phyloP scores from a whole-genome alignment of 129 eudicot genomes.

The Tagetes erecta region DNA sequence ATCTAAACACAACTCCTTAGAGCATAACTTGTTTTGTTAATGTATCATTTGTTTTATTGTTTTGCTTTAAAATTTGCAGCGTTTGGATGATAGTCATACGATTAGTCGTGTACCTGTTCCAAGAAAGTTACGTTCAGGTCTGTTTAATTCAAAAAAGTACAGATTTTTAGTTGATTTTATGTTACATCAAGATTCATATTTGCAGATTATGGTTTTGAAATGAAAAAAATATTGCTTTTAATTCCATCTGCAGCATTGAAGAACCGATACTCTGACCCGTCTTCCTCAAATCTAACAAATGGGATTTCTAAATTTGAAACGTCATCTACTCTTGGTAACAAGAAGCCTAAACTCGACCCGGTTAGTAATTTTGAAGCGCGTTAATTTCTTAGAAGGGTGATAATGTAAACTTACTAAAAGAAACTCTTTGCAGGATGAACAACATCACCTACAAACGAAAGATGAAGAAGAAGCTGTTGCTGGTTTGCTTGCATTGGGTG shows the following conservation, averaged over 20 bases:
- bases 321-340: constrained; percentile 31
- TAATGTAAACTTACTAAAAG: background rate
- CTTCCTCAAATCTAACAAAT: constrained; percentile 11
- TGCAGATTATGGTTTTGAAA: constrained; percentile 15
- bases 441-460: constrained; percentile 34
- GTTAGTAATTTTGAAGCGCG: constrained; percentile 25
- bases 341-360: constrained; percentile 39
- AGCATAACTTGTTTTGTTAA: background rate
- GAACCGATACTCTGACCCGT: constrained; percentile 39
- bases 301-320: constrained; percentile 22
- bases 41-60: background rate
- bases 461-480: constrained; percentile 69
- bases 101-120: constrained; percentile 59
- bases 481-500: constrained; percentile 57
- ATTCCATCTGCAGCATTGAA: constrained; percentile 40
- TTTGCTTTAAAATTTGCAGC: constrained; percentile 38
- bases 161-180: background rate
- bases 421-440: constrained; percentile 29
- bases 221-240: background rate
- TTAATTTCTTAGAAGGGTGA: background rate
- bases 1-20: constrained; percentile 12
- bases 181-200: background rate
- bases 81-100: constrained; percentile 39
- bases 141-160: constrained; percentile 15
- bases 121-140: constrained; percentile 72